A percentile compares a stretch with the other conserved stretches of the same genome.
Evolutionary conservation across 441 rosid species (phyloP).

Genomic region (Cnidoscolus chayamansa): DNA sequence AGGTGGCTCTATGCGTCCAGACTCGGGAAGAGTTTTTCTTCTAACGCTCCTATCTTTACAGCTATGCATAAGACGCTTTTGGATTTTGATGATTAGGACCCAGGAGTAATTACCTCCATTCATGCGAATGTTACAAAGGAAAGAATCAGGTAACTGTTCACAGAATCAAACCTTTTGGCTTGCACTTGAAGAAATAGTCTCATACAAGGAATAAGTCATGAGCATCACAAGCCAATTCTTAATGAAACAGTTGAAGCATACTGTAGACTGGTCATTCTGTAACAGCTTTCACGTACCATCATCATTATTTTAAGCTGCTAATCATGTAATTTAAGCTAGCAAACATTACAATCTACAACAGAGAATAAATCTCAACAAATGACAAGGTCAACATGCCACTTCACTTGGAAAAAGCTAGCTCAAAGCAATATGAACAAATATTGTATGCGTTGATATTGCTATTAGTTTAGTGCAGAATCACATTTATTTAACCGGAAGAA

Average conservation of each 20-base stretch:
- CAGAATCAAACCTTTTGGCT: background rate
- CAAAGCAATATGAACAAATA: background rate
- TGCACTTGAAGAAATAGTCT: background rate
- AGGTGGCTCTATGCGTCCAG: too few relatives aligned
- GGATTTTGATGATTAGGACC: too few relatives aligned
- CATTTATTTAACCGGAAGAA: background rate
- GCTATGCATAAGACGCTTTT: too few relatives aligned
- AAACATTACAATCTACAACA: conserved; percentile 4
- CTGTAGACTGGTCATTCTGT: background rate
- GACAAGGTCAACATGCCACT: conserved; percentile 3
- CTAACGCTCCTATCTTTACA: too few relatives aligned
- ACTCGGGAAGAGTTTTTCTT: too few relatives aligned
- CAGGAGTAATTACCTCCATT: too few relatives aligned
- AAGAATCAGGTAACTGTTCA: background rate
- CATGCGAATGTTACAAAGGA: too few relatives aligned
- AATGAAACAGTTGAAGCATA: background rate
- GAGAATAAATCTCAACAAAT: background rate
- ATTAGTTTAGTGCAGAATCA: background rate
- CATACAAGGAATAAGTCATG: background rate
- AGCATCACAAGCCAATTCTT: background rate
- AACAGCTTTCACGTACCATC: background rate
- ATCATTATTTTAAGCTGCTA: background rate
- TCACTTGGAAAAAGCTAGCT: background rate
- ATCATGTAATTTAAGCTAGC: background rate
- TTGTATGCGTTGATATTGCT: background rate